Conservation (phyloP, 202 grass and related monocot species). For the Miscanthus sacchariflorus region DNA sequence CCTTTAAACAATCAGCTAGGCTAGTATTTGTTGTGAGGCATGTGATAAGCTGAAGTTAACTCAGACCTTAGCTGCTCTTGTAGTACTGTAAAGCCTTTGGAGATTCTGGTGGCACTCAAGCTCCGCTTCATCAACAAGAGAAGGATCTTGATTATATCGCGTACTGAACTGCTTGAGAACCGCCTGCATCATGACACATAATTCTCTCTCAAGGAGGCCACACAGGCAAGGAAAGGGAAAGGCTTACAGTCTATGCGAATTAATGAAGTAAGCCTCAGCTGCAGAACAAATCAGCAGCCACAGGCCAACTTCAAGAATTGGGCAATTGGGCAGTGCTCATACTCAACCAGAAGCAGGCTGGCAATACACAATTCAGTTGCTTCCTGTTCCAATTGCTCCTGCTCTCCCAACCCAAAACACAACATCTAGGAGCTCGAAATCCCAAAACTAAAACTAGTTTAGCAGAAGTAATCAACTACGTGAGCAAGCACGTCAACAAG, state of each 20-base stretch:
- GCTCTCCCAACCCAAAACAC: not conserved
- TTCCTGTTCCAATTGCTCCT: slow-evolving; percentile 9
- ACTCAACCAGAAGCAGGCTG: not conserved
- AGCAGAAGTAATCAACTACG: not conserved
- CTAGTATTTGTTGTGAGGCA: not conserved
- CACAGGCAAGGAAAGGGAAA: not conserved
- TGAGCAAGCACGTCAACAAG: slow-evolving; percentile 9
- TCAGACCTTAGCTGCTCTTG: slow-evolving; percentile 89
- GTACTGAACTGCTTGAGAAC: slow-evolving; percentile 86
- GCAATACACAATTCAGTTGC: slow-evolving; percentile 30
- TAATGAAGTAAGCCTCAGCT: slow-evolving; percentile 26
- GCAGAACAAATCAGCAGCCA: not conserved
- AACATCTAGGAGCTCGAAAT: not conserved
- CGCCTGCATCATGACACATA: slow-evolving; percentile 60
- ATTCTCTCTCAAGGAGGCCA: slow-evolving; percentile 17
- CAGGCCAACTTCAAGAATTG: slow-evolving; percentile 12
- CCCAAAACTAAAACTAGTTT: slow-evolving; percentile 6
- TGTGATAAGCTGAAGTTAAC: slow-evolving; percentile 32
- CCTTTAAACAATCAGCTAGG: slow-evolving; percentile 10
- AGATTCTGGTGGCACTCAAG: slow-evolving; percentile 96
- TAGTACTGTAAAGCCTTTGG: slow-evolving; percentile 75
- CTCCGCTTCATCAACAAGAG: slow-evolving; percentile 90
- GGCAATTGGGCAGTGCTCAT: slow-evolving; percentile 1
- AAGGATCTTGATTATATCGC: slow-evolving; percentile 69
- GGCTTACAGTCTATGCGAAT: not conserved